A percentile compares a stretch with the other conserved stretches of the same genome.
Evolutionary conservation across 352 stramenopile species (phyloP).

Genomic region (Phytophthora kernoviae): DNA sequence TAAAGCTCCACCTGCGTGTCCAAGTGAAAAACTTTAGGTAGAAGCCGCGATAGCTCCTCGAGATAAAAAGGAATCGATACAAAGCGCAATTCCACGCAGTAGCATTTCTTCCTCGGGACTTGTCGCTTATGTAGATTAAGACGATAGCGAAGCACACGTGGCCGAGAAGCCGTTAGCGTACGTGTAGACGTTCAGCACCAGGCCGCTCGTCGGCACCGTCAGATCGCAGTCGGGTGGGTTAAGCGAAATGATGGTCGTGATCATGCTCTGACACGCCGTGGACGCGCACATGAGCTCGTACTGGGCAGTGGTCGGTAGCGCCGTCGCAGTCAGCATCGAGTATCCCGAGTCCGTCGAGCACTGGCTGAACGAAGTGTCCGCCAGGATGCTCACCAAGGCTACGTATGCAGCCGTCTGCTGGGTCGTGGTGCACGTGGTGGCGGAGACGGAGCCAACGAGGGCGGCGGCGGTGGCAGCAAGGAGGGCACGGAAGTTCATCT

Average conservation of each 20-base stretch:
- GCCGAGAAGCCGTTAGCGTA: conserved; percentile 19
- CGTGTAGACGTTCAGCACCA: conserved; percentile 22
- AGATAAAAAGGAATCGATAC: neutral
- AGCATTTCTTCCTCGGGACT: neutral
- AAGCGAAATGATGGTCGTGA: conserved; percentile 13
- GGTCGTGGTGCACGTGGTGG: conserved; percentile 14
- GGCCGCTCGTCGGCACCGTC: conserved; percentile 18
- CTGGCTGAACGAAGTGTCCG: conserved; percentile 11
- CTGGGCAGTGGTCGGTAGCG: conserved; percentile 18
- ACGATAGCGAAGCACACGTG: conserved; percentile 20
- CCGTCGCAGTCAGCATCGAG: conserved; percentile 19
- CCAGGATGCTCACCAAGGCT: conserved; percentile 15
- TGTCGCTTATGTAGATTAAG: neutral
- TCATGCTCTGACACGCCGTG: conserved; percentile 18
- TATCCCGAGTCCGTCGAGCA: conserved; percentile 21
- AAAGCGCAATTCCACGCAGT: neutral
- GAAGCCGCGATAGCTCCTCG: neutral
- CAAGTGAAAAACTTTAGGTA: neutral
- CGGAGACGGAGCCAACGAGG: conserved; percentile 5
- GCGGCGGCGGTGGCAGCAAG: conserved; percentile 11
- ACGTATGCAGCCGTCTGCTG: conserved; percentile 20
- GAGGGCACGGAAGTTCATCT: conserved; percentile 26
- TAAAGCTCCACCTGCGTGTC: neutral
- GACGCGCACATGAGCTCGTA: conserved; percentile 20
- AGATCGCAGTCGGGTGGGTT: conserved; percentile 21